Base-by-base conservation (phyloP, 129 eudicot species). In the Tagetes erecta region DNA sequence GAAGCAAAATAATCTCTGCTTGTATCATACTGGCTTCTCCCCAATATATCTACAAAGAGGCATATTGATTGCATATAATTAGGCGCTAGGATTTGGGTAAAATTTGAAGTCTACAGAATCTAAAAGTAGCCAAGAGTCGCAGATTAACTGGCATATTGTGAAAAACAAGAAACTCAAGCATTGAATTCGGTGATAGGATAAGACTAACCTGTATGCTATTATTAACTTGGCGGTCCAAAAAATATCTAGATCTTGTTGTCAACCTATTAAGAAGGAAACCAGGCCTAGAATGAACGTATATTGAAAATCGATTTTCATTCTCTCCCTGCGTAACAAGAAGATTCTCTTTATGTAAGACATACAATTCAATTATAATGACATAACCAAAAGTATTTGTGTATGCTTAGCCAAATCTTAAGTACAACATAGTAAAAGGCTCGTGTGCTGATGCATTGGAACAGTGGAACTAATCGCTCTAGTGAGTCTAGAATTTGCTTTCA, bases 11-110 rank as follows among this genome's bases (percentile, higher is more conserved):
- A 78, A 91, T 93, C 83, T 94, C 98, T 30, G 98, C 98, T 81
- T 84, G 86, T 64, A 94, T 88, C 98, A 94, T 94, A 86, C 83
- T 90, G 72, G 97, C 95, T 86, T 86, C 98, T 80, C 98, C 98
- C 98, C 98, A 94, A 60, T 90, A 96, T 82, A 94, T 85, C 98
- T 94, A 86, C 69, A 80, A 80, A 53, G 53, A 76, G 78, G 68
- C 77, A 58, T 41, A 67, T 45, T 75, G 31, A 33, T 59, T 76
- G 58, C 49, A 45, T 79, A 70, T 76, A 6, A 38, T 44, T 8
- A 53, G 67, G 69, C 64, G 30, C 52, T 38, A 39, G 27, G 36
- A 57, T 56, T 37, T 65, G 59, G 52, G 34, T 35, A 51, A 39
- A 53, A 42, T 58, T 38, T 49, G 35, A 58, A 47, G 41, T 42